Evolutionary conservation across 192 early-diverging fungal species (phyloP).

Genomic region (Backusella circina): DNA sequence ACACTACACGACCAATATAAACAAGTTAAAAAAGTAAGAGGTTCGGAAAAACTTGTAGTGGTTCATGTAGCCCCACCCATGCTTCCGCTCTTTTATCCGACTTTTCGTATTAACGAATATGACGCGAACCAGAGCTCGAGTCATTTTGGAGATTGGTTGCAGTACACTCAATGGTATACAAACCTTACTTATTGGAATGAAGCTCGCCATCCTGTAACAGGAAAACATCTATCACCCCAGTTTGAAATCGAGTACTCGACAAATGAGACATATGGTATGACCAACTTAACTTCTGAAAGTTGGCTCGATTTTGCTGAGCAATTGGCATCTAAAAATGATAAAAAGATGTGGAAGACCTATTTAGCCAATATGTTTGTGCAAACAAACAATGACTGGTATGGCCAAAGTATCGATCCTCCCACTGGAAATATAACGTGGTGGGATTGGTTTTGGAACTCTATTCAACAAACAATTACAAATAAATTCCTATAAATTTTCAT

Average conservation of each 20-base stretch:
- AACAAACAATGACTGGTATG: constrained; percentile 16
- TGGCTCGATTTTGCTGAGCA: constrained; percentile 42
- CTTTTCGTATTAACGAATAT: constrained; percentile 60
- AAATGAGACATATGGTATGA: constrained; percentile 40
- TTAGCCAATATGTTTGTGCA: constrained; percentile 35
- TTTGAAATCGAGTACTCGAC: constrained; percentile 50
- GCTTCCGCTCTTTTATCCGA: constrained; percentile 60
- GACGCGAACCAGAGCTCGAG: constrained; percentile 14
- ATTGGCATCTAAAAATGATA: constrained; percentile 17
- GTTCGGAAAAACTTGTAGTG: background rate
- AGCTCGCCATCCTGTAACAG: background rate
- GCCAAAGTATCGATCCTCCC: background rate
- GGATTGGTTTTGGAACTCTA: constrained; percentile 7
- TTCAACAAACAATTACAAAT: background rate
- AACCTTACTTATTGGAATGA: constrained; percentile 40
- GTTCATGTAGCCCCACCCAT: constrained; percentile 56
- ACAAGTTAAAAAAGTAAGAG: background rate
- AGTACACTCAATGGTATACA: constrained; percentile 40
- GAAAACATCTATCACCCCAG: constrained; percentile 14
- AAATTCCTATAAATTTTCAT: background rate
- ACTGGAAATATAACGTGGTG: background rate
- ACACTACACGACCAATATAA: constrained; percentile 17
- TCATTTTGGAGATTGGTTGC: constrained; percentile 32
- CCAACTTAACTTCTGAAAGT: constrained; percentile 39
- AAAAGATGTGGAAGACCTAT: constrained; percentile 27